Conservation (phyloP, 2,329 filamentous ascomycete genomes). For the Coniochaeta hoffmannii region DNA sequence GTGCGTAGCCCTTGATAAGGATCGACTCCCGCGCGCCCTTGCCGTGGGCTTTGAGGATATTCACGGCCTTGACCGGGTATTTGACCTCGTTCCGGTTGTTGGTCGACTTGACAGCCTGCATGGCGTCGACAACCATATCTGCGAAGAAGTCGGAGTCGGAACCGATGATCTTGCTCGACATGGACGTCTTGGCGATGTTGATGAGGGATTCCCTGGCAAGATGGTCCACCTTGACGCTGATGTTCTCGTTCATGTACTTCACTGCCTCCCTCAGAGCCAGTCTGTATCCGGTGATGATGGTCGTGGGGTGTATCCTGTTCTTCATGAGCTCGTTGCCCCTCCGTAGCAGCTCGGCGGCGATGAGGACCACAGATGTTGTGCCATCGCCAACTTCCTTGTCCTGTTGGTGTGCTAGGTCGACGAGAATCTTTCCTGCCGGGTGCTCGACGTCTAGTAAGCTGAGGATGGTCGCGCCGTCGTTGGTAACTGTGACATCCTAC, state of each 20-base stretch:
- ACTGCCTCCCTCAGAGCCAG: slow-evolving; percentile 92
- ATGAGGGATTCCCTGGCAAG: slow-evolving; percentile 85
- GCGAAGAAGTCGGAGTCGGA: slow-evolving; percentile 94
- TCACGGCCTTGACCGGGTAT: slow-evolving; percentile 98
- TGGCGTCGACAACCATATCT: slow-evolving; percentile 94
- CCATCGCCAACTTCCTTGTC: slow-evolving; percentile 99
- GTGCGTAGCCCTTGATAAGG: slow-evolving; percentile 89
- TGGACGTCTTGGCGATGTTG: slow-evolving; percentile 96
- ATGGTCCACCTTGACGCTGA: slow-evolving; percentile 90
- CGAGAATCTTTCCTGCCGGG: slow-evolving; percentile 95
- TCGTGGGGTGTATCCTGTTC: slow-evolving; percentile 99
- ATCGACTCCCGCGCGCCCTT: slow-evolving; percentile 85
- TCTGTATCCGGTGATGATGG: slow-evolving; percentile 97
- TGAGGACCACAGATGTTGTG: slow-evolving; percentile 94
- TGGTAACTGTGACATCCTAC: slow-evolving; percentile 95
- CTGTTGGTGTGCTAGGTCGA: slow-evolving; percentile 95
- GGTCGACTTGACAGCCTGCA: slow-evolving; percentile 86
- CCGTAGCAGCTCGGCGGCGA: slow-evolving; percentile 88
- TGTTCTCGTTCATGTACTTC: slow-evolving; percentile 98
- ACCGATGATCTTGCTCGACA: slow-evolving; percentile 99
- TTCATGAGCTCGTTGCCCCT: slow-evolving; percentile 98
- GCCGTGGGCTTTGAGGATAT: slow-evolving; percentile 96
- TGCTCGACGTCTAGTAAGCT: slow-evolving; percentile 94
- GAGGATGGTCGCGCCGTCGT: slow-evolving; percentile 96
- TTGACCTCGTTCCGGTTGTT: slow-evolving; percentile 88